Evolutionary conservation across 176 grass and related monocot species (phyloP), one percentile per base, ranked within the genome.

Genomic region (Miscanthus lutarioriparius): DNA sequence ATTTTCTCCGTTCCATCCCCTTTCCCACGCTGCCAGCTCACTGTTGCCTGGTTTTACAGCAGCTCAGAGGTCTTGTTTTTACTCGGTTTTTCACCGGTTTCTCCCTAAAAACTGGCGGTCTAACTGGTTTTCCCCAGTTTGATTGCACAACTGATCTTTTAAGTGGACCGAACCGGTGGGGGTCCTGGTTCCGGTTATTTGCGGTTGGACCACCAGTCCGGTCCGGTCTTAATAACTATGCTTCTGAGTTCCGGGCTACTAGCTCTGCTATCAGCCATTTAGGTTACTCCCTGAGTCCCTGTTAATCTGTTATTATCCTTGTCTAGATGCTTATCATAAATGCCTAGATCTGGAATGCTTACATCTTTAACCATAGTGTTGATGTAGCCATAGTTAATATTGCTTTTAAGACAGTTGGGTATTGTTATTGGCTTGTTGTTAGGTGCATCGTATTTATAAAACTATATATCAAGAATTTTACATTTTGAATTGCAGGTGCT

Each of bases 401-500:
- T 45, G 40, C 51, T 82, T 5, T 49, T 19, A 75, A 45, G 22
- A 64, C n/a, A 27, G 12, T 72, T 19, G 40, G 69, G 6, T 74
- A 56, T 40, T 11, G 3, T 70, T 44, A 43, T 67, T 71, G 39
- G 32, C 14, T 30, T 74, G 6, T 33, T 83, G 56, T 70, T 61
- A 45, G 36, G 70, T 67, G 17, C 9, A 73, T 88, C 1, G 2
- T 88, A 56, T 37, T 78, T 81, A n/a, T 64, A 30, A 54, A 86
- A 79, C 23, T 82, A 51, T 87, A 38, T 72, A 76, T 75, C 7
- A 17, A 61, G 3, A 15, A 20, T 71, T 53, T 5, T 43, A 56
- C 47, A 72, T 82, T 81, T 86, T 81, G 17, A 89, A 30, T 68
- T 88, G 72, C 78, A 98, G 96, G 96, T 94, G 80, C 84, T 77